These are phyloP conservation scores for Yamadazyma atmosphaerica DNA, from an alignment of 1,139 yeast genomes.

Conservation along the genomic window DNA sequence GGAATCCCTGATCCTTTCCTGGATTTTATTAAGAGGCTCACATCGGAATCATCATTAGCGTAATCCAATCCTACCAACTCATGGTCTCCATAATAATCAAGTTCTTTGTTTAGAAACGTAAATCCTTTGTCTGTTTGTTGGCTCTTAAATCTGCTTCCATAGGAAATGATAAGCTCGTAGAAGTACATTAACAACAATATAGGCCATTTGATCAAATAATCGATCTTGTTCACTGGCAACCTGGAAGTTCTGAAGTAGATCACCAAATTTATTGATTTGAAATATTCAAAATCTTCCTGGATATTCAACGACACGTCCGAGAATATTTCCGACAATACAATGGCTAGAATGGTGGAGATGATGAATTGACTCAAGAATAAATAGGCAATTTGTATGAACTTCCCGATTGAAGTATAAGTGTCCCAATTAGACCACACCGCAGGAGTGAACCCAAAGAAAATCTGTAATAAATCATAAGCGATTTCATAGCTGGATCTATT, in stretches of 20 bases:
- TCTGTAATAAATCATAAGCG: constrained; percentile 55
- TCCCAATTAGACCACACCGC: constrained; percentile 66
- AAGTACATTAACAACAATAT: constrained; percentile 31
- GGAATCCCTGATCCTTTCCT: constrained; percentile 21
- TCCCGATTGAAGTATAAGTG: constrained; percentile 50
- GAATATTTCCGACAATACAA: constrained; percentile 51
- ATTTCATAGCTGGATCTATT: constrained; percentile 48
- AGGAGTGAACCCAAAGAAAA: constrained; percentile 64
- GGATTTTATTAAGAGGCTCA: constrained; percentile 23
- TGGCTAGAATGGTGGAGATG: constrained; percentile 58
- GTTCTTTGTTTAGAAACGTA: constrained; percentile 33
- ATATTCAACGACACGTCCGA: constrained; percentile 38
- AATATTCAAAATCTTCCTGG: constrained; percentile 44
- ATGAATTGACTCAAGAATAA: constrained; percentile 59
- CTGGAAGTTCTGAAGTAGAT: constrained; percentile 30
- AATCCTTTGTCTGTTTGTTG: constrained; percentile 28
- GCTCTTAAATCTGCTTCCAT: constrained; percentile 14
- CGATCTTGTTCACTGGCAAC: constrained; percentile 13
- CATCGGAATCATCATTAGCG: constrained; percentile 23
- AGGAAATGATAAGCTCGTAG: constrained; percentile 31
- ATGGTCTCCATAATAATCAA: constrained; percentile 29
- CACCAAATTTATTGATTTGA: constrained; percentile 40
- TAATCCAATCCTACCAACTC: constrained; percentile 25
- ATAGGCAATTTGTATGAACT: constrained; percentile 50
- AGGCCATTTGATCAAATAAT: constrained; percentile 30